Evolutionary conservation across 202 grass and related monocot species (phyloP).

Genomic region (Alloteropsis angusta): DNA sequence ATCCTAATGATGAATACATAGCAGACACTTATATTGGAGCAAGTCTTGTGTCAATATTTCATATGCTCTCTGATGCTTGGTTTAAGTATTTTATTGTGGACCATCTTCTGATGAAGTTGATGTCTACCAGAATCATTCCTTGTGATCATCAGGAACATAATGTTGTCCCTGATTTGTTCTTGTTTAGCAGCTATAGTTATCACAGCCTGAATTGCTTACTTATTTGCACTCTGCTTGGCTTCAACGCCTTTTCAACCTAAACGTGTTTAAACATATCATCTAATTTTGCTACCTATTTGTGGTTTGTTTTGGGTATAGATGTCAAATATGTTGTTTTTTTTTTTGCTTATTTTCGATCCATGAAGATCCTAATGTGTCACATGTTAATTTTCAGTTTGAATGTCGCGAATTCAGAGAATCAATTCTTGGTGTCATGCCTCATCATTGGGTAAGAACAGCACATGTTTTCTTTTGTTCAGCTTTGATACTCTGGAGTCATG

Average conservation of each 20-base stretch:
- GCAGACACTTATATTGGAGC: not conserved
- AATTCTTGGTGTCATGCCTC: slow-evolving; percentile 85
- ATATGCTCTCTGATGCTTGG: slow-evolving; percentile 11
- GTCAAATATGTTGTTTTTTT: not conserved
- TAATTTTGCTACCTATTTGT: not conserved
- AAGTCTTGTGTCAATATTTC: not conserved
- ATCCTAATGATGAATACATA: not conserved
- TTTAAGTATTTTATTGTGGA: not conserved
- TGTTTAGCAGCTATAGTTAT: slow-evolving; percentile 1
- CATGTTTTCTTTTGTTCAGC: slow-evolving; percentile 5
- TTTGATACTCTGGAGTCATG: not conserved
- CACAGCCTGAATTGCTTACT: not conserved
- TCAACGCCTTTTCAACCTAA: not conserved
- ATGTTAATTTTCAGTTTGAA: slow-evolving; percentile 68
- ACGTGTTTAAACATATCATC: not conserved
- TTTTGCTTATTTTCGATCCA: not conserved
- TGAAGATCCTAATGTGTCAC: not conserved
- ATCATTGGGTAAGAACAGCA: slow-evolving; percentile 68
- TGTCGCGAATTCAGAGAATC: slow-evolving; percentile 95
- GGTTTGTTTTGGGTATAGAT: not conserved
- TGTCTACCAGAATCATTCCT: not conserved
- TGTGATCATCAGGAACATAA: not conserved
- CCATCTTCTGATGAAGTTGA: not conserved
- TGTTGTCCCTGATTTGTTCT: not conserved
- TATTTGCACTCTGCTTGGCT: not conserved